These are phyloP conservation scores for Curvularia lunata DNA, from an alignment of 2,329 filamentous ascomycete species.

Conservation along the genomic window DNA sequence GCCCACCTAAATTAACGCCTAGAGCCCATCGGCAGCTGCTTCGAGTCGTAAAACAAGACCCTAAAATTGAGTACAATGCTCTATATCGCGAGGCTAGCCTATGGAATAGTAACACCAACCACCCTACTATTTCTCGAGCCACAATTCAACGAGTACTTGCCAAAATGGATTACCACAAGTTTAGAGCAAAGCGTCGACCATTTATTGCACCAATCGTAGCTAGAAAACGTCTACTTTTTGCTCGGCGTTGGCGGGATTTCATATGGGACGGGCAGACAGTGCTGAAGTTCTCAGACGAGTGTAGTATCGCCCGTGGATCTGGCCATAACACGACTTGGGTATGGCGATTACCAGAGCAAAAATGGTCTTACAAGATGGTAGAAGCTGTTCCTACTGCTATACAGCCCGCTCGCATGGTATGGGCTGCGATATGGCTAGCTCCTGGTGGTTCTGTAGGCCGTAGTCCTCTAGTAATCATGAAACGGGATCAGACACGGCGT, in stretches of 20 bases:
- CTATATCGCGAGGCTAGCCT: background rate
- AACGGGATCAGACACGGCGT: conserved; percentile 7
- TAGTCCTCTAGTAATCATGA: conserved; percentile 17
- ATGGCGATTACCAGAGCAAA: background rate
- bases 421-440: conserved; percentile 9
- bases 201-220: background rate
- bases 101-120: background rate
- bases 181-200: conserved; percentile 7
- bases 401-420: conserved; percentile 8
- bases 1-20: background rate
- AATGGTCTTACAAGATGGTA: conserved; percentile 4
- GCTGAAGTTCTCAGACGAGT: conserved; percentile 4
- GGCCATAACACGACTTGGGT: conserved; percentile 1
- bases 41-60: background rate
- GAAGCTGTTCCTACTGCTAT: background rate
- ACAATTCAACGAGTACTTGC: conserved; percentile 5
- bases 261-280: background rate
- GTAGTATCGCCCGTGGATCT: conserved; percentile 2
- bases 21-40: background rate
- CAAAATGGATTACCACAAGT: conserved; percentile 1
- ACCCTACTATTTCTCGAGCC: background rate
- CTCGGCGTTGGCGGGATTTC: background rate
- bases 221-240: background rate
- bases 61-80: background rate
- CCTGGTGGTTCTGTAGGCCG: conserved; percentile 2